Evolutionary conservation across 257 asterid species (phyloP), one percentile per base, ranked within the genome.

Genomic region (Solanum rostratum): DNA sequence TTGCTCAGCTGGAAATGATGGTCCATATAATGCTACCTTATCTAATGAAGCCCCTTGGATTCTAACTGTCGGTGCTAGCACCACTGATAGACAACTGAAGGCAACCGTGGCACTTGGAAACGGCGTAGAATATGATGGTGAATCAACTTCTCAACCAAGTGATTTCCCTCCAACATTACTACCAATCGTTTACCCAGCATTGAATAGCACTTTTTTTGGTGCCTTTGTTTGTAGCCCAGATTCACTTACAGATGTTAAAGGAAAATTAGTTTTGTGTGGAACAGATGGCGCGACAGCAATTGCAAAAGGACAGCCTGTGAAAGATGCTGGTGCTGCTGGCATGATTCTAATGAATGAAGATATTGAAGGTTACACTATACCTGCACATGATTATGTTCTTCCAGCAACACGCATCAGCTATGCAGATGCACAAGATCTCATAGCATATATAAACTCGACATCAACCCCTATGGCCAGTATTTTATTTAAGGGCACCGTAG

Each of bases 251-350:
- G 27, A 84, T 41, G 30, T 88, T 59, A 55, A 18, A 27, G 90
- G 90, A 4, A 88, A 85, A 68, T 82, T 88, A 20, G 88, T 85
- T 14, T 4, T 88, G 46, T 88, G 90, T 29, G 90, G 80, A 39
- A 63, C 8, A 52, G 90, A 83, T n/a, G 88, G 86, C 1, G 37
- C 79, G 5, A 74, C 69, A 39, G 71, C 88, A 80, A 71, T 82
- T 22, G 78, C 27, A 24, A 88, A 86, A 86, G 88, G 90, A 8
- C 65, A 41, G 53, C 41, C 90, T 1, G 90, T 88, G 11, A 88
- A 85, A 63, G 86, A 80, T 83, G 90, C 90, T 19, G 90, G 90
- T 22, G 90, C 86, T 6, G 85, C 85, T 41, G 90, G 85, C 71
- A 86, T 88, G 90, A 83, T 85, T 70, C 71, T 88, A 30, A 86